Base-by-base conservation (phyloP, 306 rosid genomes). In the Trifolium dubium region DNA sequence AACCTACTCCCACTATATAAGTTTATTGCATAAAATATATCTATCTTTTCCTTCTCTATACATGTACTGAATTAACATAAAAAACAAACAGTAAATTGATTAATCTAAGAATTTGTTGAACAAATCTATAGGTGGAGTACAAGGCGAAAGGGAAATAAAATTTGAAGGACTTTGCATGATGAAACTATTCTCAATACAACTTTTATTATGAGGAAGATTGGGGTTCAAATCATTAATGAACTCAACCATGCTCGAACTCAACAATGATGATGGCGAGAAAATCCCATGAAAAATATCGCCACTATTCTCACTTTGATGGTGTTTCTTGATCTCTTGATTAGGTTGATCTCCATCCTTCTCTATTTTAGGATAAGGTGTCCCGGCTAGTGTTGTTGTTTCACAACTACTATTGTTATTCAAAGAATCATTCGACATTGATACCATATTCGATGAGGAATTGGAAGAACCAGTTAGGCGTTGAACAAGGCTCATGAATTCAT, bases 201-300 rank as follows among this genome's bases (percentile, higher is more conserved):
- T 85, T 60, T 71, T 82, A 55, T 64, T 81, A 2, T 78, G 70
- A 4, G 67, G 66, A 37, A 81, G 76, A 31, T 54, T 76, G 0
- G 93, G 94, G 54, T 94, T 91, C 67, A 87, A 72, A 60, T 87
- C 89, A 19, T 84, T 86, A 60, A 87, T 75, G 81, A 87, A 89
- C 53, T 43, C 81, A 12, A 71, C 64, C 56, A 83, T 14, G 40
- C 37, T 53, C 6, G 75, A 86, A 76, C 87, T 91, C 0, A 19
- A 54, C 3, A 9, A 54, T 6, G 5, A 9, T 9, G 75, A 58
- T 0, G 83, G 83, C 14, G 85, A 85, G 12, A 54, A 18, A 9
- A 54, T 19, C 11, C 3, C 30, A 0, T 54, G 5, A 54, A 54
- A 54, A 12, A 54, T 18, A 8, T 54, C 4, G 12, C 31, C 30